phyloP scores from a whole-genome alignment of 1,139 yeast genomes.

The Yamadazyma sp. region DNA sequence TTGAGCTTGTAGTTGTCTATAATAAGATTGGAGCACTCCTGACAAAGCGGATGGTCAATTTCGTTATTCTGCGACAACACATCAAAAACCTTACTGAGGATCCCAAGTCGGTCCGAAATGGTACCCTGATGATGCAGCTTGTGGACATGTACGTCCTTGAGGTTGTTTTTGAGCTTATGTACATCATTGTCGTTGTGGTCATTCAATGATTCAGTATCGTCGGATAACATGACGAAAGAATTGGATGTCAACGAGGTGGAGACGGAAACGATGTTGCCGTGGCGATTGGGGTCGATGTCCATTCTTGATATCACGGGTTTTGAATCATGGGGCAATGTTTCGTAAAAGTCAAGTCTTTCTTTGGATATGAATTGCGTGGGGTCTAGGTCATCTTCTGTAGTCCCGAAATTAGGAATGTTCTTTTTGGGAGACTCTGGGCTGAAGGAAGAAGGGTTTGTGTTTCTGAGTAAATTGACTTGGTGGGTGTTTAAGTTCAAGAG shows the following conservation, averaged over 20 bases:
- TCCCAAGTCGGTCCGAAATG: slow-evolving; percentile 46
- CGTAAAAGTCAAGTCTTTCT: slow-evolving; percentile 31
- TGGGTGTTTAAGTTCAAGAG: slow-evolving; percentile 30
- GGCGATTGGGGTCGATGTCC: slow-evolving; percentile 10
- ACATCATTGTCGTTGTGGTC: slow-evolving; percentile 5
- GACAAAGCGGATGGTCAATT: slow-evolving; percentile 85
- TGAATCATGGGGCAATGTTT: slow-evolving; percentile 16
- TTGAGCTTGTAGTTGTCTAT: slow-evolving; percentile 67
- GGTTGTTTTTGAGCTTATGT: slow-evolving; percentile 5
- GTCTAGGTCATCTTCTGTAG: slow-evolving; percentile 17
- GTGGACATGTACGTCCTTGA: slow-evolving; percentile 2
- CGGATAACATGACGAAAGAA: slow-evolving; percentile 35
- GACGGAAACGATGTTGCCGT: slow-evolving; percentile 16
- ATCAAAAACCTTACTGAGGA: slow-evolving; percentile 65
- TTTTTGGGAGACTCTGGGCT: neutral
- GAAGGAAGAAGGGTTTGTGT: slow-evolving; percentile 12
- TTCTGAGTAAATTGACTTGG: slow-evolving; percentile 32
- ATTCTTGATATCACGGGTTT: slow-evolving; percentile 21
- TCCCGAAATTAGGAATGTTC: slow-evolving; percentile 8
- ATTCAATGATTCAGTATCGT: slow-evolving; percentile 13
- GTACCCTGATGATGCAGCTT: slow-evolving; percentile 9
- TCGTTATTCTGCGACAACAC: slow-evolving; percentile 59
- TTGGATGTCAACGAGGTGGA: slow-evolving; percentile 22
- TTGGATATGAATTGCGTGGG: slow-evolving; percentile 33
- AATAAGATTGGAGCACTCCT: slow-evolving; percentile 74